phyloP scores from a whole-genome alignment of 768 basidiomycete species.

The Thelephora aurantiotincta region DNA sequence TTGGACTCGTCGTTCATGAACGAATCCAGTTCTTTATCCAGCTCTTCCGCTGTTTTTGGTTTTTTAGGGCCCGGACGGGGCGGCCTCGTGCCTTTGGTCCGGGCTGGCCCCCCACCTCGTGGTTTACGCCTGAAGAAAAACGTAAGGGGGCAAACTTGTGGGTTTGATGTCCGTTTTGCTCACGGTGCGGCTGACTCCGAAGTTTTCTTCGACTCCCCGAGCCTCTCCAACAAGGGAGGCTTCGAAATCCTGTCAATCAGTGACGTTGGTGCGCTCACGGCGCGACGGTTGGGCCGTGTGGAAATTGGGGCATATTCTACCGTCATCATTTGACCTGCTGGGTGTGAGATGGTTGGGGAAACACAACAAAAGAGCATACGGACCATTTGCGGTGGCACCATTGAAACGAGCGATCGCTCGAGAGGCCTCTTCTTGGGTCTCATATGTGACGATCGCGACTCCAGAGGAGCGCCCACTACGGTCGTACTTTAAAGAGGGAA shows the following conservation, averaged over 20 bases:
- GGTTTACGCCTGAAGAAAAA: slow-evolving; percentile 10
- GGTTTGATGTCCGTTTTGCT: not conserved
- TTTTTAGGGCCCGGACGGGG: slow-evolving; percentile 21
- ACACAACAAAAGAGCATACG: not conserved
- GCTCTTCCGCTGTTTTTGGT: slow-evolving; percentile 64
- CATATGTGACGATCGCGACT: slow-evolving; percentile 66
- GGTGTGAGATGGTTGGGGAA: slow-evolving; percentile 4
- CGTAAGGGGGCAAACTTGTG: slow-evolving; percentile 7
- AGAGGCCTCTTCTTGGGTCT: slow-evolving; percentile 65
- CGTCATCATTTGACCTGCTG: slow-evolving; percentile 62
- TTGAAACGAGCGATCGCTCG: slow-evolving; percentile 75
- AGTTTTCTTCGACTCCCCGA: slow-evolving; percentile 30
- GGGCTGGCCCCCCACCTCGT: slow-evolving; percentile 16
- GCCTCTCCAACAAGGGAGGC: slow-evolving; percentile 51
- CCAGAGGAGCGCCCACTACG: slow-evolving; percentile 88
- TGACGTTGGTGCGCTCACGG: slow-evolving; percentile 34
- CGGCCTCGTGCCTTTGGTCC: slow-evolving; percentile 21
- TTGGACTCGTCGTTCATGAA: slow-evolving; percentile 52
- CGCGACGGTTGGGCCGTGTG: slow-evolving; percentile 24
- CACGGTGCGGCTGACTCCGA: not conserved
- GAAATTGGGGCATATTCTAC: slow-evolving; percentile 42
- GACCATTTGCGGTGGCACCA: slow-evolving; percentile 83
- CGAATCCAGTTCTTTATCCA: slow-evolving; percentile 81
- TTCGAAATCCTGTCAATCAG: slow-evolving; percentile 68
- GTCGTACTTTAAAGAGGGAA: slow-evolving; percentile 68